Evolutionary conservation across 176 grass and related monocot species (phyloP).

Genomic region (Stipa capillata): DNA sequence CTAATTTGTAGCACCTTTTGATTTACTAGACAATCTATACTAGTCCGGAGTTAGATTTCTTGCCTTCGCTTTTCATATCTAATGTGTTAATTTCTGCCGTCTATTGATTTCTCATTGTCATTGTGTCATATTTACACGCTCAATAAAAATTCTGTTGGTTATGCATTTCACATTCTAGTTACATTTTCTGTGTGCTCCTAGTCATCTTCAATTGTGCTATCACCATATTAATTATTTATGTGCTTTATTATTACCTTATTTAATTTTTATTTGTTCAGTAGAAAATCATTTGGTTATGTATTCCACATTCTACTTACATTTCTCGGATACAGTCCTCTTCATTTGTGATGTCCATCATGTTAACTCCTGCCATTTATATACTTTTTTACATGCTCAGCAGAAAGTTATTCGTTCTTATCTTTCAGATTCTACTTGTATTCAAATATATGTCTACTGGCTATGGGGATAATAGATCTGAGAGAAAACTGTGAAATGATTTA

Average conservation of each 20-base stretch:
- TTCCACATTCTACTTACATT: not conserved
- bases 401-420: not conserved
- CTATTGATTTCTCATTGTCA: not conserved
- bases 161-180: not conserved
- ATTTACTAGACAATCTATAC: not conserved
- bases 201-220: not conserved
- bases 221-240: not conserved
- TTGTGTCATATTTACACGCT: not conserved
- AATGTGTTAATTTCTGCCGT: not conserved
- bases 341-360: not conserved
- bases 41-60: not conserved
- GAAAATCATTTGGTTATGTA: not conserved
- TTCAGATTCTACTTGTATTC: no score
- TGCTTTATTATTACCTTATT: not conserved
- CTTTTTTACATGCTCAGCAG: not conserved
- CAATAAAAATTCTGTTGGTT: not conserved
- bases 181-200: not conserved
- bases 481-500: not conserved
- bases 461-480: not conserved
- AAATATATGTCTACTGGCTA: not conserved
- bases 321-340: not conserved
- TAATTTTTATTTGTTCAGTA: not conserved
- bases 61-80: not conserved
- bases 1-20: conserved; percentile 3
- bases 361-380: not conserved